Evolutionary conservation across 2,329 filamentous ascomycete species (phyloP).

Genomic region (Claviceps spartinae): DNA sequence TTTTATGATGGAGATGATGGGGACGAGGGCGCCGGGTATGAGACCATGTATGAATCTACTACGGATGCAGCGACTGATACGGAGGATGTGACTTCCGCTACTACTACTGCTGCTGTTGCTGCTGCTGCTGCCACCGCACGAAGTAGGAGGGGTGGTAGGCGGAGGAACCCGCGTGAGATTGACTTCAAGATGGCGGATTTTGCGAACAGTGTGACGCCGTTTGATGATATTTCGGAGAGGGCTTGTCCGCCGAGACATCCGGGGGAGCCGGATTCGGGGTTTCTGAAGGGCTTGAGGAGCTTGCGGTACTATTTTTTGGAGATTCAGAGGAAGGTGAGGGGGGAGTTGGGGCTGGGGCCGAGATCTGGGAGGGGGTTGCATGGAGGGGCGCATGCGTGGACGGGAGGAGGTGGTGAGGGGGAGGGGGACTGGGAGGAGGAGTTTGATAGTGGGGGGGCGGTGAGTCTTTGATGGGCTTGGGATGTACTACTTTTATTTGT

Average conservation of each 20-base stretch:
- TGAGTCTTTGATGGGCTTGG: too few species aligned
- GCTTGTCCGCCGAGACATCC: constrained; percentile 73
- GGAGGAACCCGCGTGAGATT: constrained; percentile 47
- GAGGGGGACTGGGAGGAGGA: too few species aligned
- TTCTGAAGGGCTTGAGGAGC: constrained; percentile 69
- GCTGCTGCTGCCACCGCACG: too few species aligned
- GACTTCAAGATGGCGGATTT: constrained; percentile 98
- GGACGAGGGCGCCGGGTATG: constrained; percentile 28
- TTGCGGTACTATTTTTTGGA: constrained; percentile 73
- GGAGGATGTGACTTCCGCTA: constrained; percentile 29
- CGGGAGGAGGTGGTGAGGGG: too few species aligned
- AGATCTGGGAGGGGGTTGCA: too few species aligned
- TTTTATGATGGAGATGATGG: constrained; percentile 80
- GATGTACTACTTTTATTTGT: too few species aligned
- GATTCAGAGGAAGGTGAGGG: constrained; percentile 62
- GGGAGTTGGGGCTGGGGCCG: too few species aligned
- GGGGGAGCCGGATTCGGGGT: constrained; percentile 71
- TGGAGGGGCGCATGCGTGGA: too few species aligned
- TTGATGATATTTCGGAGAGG: constrained; percentile 51
- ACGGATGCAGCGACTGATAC: constrained; percentile 46
- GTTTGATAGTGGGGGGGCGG: too few species aligned
- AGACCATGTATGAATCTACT: constrained; percentile 41
- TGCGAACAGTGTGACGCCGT: constrained; percentile 88
- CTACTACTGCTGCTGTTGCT: too few species aligned
- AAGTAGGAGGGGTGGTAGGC: constrained; percentile 8